These are phyloP conservation scores for Boletus subcaerulescens DNA, from an alignment of 768 basidiomycete genomes.

Conservation along the genomic window DNA sequence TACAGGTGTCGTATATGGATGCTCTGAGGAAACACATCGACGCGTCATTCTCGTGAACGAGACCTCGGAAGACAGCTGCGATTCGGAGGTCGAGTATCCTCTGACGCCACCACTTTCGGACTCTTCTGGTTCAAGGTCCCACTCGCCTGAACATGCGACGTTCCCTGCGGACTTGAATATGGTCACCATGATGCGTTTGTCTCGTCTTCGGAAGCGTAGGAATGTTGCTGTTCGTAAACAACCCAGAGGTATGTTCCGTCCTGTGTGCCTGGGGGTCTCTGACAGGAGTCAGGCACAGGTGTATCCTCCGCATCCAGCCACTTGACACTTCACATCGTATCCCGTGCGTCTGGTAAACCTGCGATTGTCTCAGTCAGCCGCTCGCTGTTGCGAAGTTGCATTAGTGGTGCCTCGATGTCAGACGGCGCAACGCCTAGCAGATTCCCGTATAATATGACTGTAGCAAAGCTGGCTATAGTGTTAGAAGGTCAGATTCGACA, in stretches of 20 bases:
- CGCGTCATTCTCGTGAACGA: conserved; percentile 31
- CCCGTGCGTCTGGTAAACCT: conserved; percentile 61
- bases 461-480: conserved; percentile 44
- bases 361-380: conserved; percentile 56
- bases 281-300: conserved; percentile 11
- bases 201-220: conserved; percentile 20
- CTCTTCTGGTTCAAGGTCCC: conserved; percentile 59
- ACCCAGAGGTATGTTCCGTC: conserved; percentile 19
- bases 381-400: conserved; percentile 35
- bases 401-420: conserved; percentile 1
- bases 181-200: conserved; percentile 18
- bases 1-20: conserved; percentile 41
- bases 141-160: conserved; percentile 47
- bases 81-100: conserved; percentile 65
- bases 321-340: conserved; percentile 54
- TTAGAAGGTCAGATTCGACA: conserved; percentile 53
- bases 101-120: conserved; percentile 78
- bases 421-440: background rate
- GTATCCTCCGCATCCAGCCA: conserved; percentile 14
- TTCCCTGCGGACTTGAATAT: conserved; percentile 12
- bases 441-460: conserved; percentile 36
- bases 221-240: conserved; percentile 26
- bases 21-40: conserved; percentile 41
- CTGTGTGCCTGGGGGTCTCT: conserved; percentile 4
- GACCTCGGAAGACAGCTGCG: conserved; percentile 34